Evolutionary conservation across 1,139 yeast species (phyloP), one percentile per base, ranked within the genome.

Genomic region (Trichomonascaceae sp.): DNA sequence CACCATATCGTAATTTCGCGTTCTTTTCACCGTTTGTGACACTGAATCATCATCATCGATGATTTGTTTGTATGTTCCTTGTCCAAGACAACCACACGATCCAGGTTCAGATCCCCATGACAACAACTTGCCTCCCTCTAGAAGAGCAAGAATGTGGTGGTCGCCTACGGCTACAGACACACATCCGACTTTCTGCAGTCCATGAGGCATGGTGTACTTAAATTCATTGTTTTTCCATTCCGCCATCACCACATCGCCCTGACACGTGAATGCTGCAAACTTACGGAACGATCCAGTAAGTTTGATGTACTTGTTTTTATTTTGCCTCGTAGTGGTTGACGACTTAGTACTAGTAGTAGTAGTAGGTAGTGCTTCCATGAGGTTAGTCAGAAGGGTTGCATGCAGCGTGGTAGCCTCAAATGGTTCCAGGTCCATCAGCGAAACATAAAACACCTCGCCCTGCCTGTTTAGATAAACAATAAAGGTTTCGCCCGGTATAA

Each of bases 41-140:
- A n/a, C n/a, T n/a, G n/a, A n/a, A n/a, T n/a, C n/a, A n/a, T n/a
- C n/a, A n/a, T n/a, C n/a, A n/a, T n/a, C n/a, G n/a, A n/a, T n/a
- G n/a, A n/a, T n/a, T n/a, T n/a, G n/a, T n/a, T n/a, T n/a, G n/a
- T n/a, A n/a, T 13, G 50, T 38, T 0, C 89, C 89, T 4, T 77
- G 47, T 0, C 93, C 93, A 23, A 80, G 54, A 46, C 82, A 75
- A 2, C 93, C 93, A 53, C 84, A 75, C 4, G 51, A 45, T 27
- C 61, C 58, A 11, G 76, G 65, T 46, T 80, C 89, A 3, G 63
- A 38, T 0, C 93, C 93, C 89, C 92, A 80, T 4, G 76, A 59
- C 34, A 68, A 61, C n/a, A 78, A 42, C 3, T 67, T 62, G 0
- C 93, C 93, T 11, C 65, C 62, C 30, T 63, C 61, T 1, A 76